phyloP scores from a whole-genome alignment of 371 early-diverging fungal genomes.

The Syncephalastrum monosporum region DNA sequence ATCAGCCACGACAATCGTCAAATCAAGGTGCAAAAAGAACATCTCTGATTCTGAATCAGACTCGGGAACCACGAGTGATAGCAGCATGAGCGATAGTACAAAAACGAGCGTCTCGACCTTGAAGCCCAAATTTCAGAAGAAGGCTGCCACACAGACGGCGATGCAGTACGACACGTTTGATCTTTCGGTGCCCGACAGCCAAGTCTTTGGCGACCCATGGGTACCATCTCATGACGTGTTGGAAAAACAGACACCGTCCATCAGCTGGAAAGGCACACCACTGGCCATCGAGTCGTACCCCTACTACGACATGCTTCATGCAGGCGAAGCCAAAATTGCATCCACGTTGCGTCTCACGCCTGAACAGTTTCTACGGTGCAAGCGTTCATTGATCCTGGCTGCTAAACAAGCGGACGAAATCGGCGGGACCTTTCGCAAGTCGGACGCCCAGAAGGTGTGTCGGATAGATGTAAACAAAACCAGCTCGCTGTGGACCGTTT shows the following conservation, averaged over 20 bases:
- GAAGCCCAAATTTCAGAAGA: not conserved
- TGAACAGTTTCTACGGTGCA: slow-evolving; percentile 61
- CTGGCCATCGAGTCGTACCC: slow-evolving; percentile 38
- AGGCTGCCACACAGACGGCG: slow-evolving; percentile 3
- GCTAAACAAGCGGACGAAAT: slow-evolving; percentile 38
- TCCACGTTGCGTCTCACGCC: slow-evolving; percentile 64
- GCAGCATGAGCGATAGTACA: too few species aligned
- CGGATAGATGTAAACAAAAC: slow-evolving; percentile 78
- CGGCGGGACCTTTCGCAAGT: slow-evolving; percentile 52
- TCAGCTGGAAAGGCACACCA: slow-evolving; percentile 30
- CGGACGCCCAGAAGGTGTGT: slow-evolving; percentile 71
- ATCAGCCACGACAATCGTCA: too few species aligned
- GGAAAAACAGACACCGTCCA: not conserved
- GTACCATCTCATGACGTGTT: not conserved
- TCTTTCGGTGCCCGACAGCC: too few species aligned
- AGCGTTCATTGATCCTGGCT: slow-evolving; percentile 56
- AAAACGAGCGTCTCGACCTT: too few species aligned
- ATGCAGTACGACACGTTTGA: too few species aligned
- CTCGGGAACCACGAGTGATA: too few species aligned
- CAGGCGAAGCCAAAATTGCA: slow-evolving; percentile 54
- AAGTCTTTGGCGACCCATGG: too few species aligned
- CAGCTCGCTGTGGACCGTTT: slow-evolving; percentile 65
- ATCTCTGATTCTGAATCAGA: too few species aligned
- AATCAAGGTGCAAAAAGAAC: too few species aligned
- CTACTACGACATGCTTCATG: slow-evolving; percentile 43